Evolutionary conservation across 2,329 filamentous ascomycete genomes (phyloP).

Genomic region (Elsinoe arachidis): DNA sequence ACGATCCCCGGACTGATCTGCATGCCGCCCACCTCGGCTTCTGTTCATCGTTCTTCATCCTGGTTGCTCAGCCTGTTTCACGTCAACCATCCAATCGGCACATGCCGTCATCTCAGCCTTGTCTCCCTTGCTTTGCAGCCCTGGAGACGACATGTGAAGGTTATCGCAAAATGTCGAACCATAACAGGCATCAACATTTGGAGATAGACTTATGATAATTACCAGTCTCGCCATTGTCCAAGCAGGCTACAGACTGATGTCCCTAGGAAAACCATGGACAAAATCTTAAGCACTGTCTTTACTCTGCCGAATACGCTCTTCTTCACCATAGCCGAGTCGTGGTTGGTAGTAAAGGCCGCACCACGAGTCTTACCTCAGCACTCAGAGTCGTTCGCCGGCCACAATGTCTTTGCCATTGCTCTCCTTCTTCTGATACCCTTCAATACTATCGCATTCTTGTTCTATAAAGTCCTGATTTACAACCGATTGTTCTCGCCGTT

Average conservation of each 20-base stretch:
- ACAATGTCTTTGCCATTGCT: background rate
- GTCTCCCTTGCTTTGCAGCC: background rate
- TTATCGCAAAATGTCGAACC: background rate
- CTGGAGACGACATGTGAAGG: background rate
- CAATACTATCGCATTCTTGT: background rate
- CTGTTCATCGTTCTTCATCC: background rate
- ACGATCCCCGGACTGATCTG: background rate
- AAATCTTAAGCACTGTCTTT: background rate
- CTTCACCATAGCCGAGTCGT: background rate
- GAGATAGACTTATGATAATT: background rate
- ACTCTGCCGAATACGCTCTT: background rate
- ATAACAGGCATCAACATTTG: background rate
- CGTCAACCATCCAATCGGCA: background rate
- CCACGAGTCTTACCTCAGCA: background rate
- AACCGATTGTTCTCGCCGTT: background rate
- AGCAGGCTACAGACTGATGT: background rate
- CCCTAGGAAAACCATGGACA: background rate
- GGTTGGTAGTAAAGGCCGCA: background rate
- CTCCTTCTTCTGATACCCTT: background rate
- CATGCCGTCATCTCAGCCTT: conserved; percentile 1
- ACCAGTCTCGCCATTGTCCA: background rate
- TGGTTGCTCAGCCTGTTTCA: background rate
- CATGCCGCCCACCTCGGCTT: background rate
- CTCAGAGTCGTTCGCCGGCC: background rate
- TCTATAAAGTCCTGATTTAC: background rate